Percentiles rank a stretch among this genome's conserved stretches.
Conservation (phyloP, 768 basidiomycete species). For the Russula sp. region DNA sequence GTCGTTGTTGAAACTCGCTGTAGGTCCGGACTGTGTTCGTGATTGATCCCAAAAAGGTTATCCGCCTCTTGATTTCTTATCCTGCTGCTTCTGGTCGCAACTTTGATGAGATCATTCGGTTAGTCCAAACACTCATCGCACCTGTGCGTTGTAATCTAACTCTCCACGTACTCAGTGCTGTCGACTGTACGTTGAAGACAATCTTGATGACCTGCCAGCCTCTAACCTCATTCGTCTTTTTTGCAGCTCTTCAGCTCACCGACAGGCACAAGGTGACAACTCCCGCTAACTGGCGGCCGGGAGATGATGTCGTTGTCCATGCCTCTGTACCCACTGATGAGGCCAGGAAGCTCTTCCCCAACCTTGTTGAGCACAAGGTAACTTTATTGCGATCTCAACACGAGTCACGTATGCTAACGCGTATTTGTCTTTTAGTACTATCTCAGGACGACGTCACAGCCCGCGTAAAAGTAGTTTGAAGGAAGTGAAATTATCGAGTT, state of each 20-base stretch:
- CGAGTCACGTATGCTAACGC: neutral
- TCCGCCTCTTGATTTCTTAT: slow-evolving; percentile 85
- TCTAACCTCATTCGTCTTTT: slow-evolving; percentile 25
- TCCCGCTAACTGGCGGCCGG: slow-evolving; percentile 92
- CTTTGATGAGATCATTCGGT: slow-evolving; percentile 70
- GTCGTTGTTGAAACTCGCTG: neutral
- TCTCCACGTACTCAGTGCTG: slow-evolving; percentile 42
- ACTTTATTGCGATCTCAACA: slow-evolving; percentile 23
- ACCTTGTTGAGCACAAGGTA: slow-evolving; percentile 75
- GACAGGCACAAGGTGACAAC: slow-evolving; percentile 82
- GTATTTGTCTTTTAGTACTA: slow-evolving; percentile 53
- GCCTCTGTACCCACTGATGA: slow-evolving; percentile 78
- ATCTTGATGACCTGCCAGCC: neutral
- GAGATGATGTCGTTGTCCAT: slow-evolving; percentile 92
- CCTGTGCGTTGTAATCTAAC: neutral
- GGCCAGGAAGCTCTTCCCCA: slow-evolving; percentile 87
- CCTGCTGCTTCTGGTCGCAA: slow-evolving; percentile 95
- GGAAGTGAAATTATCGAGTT: slow-evolving; percentile 4
- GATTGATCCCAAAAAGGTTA: slow-evolving; percentile 94
- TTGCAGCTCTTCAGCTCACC: slow-evolving; percentile 76
- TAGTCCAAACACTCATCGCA: slow-evolving; percentile 1
- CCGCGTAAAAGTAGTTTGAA: slow-evolving; percentile 27
- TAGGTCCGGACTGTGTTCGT: slow-evolving; percentile 95
- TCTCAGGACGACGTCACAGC: slow-evolving; percentile 71
- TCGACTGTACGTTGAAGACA: slow-evolving; percentile 51